These are phyloP conservation scores for Diaporthe ilicicola DNA, from an alignment of 2,329 filamentous ascomycete species.

Conservation along the genomic window DNA sequence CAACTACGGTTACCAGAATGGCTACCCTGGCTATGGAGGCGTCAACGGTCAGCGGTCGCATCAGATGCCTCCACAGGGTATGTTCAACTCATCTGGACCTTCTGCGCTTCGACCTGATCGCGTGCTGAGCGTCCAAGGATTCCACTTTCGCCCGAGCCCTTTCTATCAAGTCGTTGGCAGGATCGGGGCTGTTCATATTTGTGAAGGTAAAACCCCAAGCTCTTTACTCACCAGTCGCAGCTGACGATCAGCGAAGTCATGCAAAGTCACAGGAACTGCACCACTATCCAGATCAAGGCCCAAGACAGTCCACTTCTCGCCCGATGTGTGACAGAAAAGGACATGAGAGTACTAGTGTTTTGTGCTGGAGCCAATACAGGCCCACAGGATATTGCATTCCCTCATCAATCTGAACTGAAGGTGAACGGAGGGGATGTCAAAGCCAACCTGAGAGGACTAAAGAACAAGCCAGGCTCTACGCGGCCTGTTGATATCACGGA, in stretches of 20 bases:
- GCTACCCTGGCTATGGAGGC: conserved; percentile 21
- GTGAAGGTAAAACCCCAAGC: conserved; percentile 68
- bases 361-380: conserved; percentile 74
- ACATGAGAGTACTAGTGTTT: conserved; percentile 81
- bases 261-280: conserved; percentile 62
- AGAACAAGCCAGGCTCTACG: conserved; percentile 95
- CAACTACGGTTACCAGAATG: conserved; percentile 26
- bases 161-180: conserved; percentile 79
- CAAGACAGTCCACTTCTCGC: conserved; percentile 62
- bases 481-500: conserved; percentile 91
- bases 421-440: conserved; percentile 89
- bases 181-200: conserved; percentile 71
- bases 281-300: conserved; percentile 54
- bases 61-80: conserved; percentile 27
- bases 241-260: conserved; percentile 52
- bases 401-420: conserved; percentile 90
- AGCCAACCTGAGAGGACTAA: conserved; percentile 91
- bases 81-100: neutral
- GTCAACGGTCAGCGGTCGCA: conserved; percentile 28
- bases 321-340: conserved; percentile 67
- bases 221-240: conserved; percentile 1
- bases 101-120: conserved; percentile 13
- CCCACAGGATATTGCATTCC: conserved; percentile 84
- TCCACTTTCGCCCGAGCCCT: conserved; percentile 75
- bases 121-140: conserved; percentile 34